Evolutionary conservation across 192 early-diverging fungal species (phyloP).

Genomic region (Gigaspora rosea): DNA sequence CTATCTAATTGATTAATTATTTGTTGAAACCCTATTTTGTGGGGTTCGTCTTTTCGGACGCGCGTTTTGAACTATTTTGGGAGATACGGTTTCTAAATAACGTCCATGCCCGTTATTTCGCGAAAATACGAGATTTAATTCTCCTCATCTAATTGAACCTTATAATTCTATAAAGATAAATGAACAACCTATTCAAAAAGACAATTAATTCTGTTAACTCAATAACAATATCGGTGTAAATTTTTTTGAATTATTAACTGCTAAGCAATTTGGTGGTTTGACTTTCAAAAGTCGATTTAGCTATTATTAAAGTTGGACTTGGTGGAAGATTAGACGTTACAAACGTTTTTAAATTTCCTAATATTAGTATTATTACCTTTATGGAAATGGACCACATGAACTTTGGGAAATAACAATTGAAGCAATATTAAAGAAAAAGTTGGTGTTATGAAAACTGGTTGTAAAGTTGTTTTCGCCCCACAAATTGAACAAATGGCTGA

Average conservation of each 20-base stretch:
- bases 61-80: too few species aligned
- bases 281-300: constrained; percentile 62
- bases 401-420: constrained; percentile 72
- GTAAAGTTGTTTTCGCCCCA: constrained; percentile 50
- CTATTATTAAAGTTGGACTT: constrained; percentile 79
- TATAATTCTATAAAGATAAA: constrained; percentile 93
- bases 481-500: constrained; percentile 54
- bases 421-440: constrained; percentile 79
- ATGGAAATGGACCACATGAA: constrained; percentile 78
- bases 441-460: constrained; percentile 69
- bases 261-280: constrained; percentile 62
- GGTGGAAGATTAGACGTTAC: constrained; percentile 85
- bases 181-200: constrained; percentile 69
- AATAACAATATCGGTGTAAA: constrained; percentile 47
- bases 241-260: constrained; percentile 71
- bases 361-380: constrained; percentile 73
- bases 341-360: constrained; percentile 66
- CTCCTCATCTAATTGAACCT: constrained; percentile 88
- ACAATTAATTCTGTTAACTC: constrained; percentile 53
- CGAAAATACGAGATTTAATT: constrained; percentile 71
- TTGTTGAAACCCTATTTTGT: too few species aligned
- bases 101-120: too few species aligned
- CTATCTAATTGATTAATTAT: too few species aligned
- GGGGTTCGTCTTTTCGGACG: too few species aligned
- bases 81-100: too few species aligned